Evolutionary conservation across 768 basidiomycete species (phyloP).

Genomic region (Aureoboletus auriporus): DNA sequence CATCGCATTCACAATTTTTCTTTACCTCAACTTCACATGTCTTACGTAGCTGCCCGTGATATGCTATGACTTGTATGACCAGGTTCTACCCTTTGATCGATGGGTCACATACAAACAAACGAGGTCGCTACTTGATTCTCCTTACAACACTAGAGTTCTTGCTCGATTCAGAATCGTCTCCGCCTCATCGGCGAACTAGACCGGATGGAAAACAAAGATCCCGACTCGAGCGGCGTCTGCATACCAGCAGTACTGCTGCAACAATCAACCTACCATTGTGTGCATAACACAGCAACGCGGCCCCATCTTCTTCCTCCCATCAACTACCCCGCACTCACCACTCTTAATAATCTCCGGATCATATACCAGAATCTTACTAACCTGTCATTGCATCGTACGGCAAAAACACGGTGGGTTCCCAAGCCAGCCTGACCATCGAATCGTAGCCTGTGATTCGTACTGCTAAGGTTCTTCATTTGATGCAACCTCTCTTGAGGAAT

Average conservation of each 20-base stretch:
- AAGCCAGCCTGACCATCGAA: constrained; percentile 75
- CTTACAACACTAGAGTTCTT: neutral
- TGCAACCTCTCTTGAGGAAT: constrained; percentile 22
- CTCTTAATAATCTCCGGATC: constrained; percentile 26
- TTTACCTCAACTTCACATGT: constrained; percentile 8
- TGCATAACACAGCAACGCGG: constrained; percentile 40
- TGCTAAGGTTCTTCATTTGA: constrained; percentile 20
- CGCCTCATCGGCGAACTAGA: constrained; percentile 6
- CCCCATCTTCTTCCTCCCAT: constrained; percentile 10
- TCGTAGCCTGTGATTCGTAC: constrained; percentile 67
- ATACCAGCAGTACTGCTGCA: neutral
- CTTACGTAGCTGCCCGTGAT: constrained; percentile 10
- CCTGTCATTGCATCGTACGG: constrained; percentile 31
- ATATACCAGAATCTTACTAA: constrained; percentile 58
- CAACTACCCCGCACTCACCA: neutral
- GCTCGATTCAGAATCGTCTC: constrained; percentile 6
- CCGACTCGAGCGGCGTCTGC: constrained; percentile 60
- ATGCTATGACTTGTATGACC: too few relatives aligned
- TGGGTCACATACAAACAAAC: constrained; percentile 21
- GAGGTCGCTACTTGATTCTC: constrained; percentile 10
- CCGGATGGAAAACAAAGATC: constrained; percentile 70
- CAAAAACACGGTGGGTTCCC: constrained; percentile 62
- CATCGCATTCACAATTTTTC: constrained; percentile 3
- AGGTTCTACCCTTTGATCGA: constrained; percentile 28
- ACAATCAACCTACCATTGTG: constrained; percentile 47